phyloP scores from a whole-genome alignment of 257 asterid genomes.

The Solanum medicagineum region DNA sequence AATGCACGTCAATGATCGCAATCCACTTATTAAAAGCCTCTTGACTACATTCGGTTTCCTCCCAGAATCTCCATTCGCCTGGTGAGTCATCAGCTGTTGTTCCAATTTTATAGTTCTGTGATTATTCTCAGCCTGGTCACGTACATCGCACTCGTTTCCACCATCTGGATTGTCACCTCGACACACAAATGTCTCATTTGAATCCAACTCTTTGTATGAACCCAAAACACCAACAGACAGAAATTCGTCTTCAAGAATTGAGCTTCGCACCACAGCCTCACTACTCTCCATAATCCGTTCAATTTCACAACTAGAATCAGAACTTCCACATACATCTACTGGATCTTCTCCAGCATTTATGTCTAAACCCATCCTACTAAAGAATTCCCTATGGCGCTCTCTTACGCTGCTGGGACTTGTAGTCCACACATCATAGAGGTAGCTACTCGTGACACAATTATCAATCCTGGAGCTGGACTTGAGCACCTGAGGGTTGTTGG shows the following conservation, averaged over 20 bases:
- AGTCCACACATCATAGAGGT: constrained; percentile 47
- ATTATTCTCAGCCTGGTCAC: constrained; percentile 9
- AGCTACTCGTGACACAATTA: constrained; percentile 11
- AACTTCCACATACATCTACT: background rate
- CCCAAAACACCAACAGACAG: background rate
- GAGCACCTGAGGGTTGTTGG: constrained; percentile 3
- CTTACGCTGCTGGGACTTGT: constrained; percentile 52
- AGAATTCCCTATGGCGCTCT: constrained; percentile 57
- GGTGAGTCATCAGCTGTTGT: constrained; percentile 3
- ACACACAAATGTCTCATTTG: constrained; percentile 11
- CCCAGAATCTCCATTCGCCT: constrained; percentile 11
- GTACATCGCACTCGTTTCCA: constrained; percentile 6
- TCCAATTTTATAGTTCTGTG: background rate
- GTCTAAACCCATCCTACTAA: constrained; percentile 39
- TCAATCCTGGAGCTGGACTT: background rate
- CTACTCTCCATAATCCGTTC: constrained; percentile 32
- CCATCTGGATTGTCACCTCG: constrained; percentile 12
- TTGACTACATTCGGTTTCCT: constrained; percentile 22
- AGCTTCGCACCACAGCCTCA: constrained; percentile 41
- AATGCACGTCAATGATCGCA: constrained; percentile 48
- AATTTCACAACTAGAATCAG: constrained; percentile 7
- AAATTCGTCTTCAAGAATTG: constrained; percentile 29
- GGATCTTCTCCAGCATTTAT: constrained; percentile 1
- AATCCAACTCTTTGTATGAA: constrained; percentile 15
- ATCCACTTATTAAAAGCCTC: constrained; percentile 40